Evolutionary conservation across 257 asterid species (phyloP), one percentile per base, ranked within the genome.

Genomic region (Petunia secreta): DNA sequence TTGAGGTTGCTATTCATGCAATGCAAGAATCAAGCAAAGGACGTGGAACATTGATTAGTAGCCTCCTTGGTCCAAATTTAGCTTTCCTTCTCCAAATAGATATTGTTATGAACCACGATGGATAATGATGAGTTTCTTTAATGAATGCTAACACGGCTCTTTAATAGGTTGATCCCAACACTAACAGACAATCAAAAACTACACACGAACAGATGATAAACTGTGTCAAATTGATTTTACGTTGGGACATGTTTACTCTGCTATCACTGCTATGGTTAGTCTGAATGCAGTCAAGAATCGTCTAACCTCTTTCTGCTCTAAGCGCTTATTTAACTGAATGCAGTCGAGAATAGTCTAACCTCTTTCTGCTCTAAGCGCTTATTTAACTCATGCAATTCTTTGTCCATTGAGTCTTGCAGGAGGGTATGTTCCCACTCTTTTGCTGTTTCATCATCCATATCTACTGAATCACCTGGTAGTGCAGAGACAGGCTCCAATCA

Each of bases 401-500:
- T 94, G 89, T 94, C 99, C 98, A 96, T 82, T 52, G 89, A 91
- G 83, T 89, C 96, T 90, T 94, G 99, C 87, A 94, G 83, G 86
- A 92, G 93, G 67, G 93, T 89, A 87, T 96, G 99, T 85, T 96
- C 99, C 96, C 92, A 91, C 84, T 96, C 99, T 80, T 96, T 96
- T 2, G 85, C 96, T 40, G 97, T 79, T 87, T 91, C 99, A 78
- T 96, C 98, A 86, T 96, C 98, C 78, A 90, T 87, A 84, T 91
- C 98, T 53, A 86, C 93, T 50, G 93, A 87, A 82, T 96, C 98
- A 84, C 98, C 99, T 90, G 89, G 81, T 82, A 76, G 77, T 50
- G 81, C 43, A 50, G 78, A 73, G 46, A 13, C 36, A 50, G 78
- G 48, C 13, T 73, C 63, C 67, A 60, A 85, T 58, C 59, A 84